Evolutionary conservation across 192 early-diverging fungal genomes (phyloP).

Genomic region (Coemansia erecta): DNA sequence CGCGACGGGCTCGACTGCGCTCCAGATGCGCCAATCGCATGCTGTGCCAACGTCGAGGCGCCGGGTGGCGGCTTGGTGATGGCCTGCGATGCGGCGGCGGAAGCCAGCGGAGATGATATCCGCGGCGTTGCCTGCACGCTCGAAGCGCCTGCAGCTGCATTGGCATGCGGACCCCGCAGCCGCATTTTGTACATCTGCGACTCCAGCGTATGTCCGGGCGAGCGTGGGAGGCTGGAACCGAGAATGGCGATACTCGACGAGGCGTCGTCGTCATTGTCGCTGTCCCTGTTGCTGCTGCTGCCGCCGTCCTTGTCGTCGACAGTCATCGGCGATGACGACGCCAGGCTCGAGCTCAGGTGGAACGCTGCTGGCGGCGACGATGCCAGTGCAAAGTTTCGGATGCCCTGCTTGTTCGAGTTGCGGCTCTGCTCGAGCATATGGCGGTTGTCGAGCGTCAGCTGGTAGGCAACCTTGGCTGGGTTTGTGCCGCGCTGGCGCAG

Average conservation of each 20-base stretch:
- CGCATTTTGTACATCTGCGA: constrained; percentile 52
- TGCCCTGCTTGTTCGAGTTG: constrained; percentile 52
- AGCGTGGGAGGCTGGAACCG: constrained; percentile 46
- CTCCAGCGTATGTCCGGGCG: constrained; percentile 41
- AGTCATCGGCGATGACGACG: constrained; percentile 5
- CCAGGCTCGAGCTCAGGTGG: constrained; percentile 17
- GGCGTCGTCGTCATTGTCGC: constrained; percentile 16
- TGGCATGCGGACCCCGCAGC: constrained; percentile 32
- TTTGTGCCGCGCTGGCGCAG: constrained; percentile 84
- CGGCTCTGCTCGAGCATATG: constrained; percentile 54
- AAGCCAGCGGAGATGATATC: constrained; percentile 38
- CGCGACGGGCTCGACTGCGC: constrained; percentile 17
- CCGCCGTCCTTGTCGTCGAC: neutral
- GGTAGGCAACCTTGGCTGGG: constrained; percentile 95
- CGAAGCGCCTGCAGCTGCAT: neutral
- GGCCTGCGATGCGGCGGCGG: constrained; percentile 3
- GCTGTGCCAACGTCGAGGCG: constrained; percentile 17
- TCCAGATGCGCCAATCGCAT: constrained; percentile 13
- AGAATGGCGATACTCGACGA: constrained; percentile 48
- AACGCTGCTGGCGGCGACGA: constrained; percentile 49
- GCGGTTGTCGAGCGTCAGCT: constrained; percentile 84
- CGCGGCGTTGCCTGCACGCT: constrained; percentile 15
- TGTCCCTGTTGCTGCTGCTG: constrained; percentile 5
- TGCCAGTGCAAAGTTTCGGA: constrained; percentile 53
- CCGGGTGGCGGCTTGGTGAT: constrained; percentile 5